These are phyloP conservation scores for Ziziphus jujuba DNA, from an alignment of 306 rosid species.

Conservation along the genomic window DNA sequence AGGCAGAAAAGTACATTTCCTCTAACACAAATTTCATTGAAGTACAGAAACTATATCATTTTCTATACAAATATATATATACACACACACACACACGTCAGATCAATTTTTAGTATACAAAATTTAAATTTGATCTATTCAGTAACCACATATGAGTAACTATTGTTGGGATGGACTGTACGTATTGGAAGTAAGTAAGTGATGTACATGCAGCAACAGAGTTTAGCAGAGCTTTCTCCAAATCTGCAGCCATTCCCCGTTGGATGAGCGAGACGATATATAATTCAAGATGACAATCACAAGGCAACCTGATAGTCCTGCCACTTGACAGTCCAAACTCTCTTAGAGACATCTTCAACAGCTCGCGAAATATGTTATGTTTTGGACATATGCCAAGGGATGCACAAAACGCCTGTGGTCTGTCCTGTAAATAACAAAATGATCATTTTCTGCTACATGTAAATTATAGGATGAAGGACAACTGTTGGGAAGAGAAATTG, in stretches of 20 bases:
- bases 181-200: too few species aligned
- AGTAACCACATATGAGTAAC: too few species aligned
- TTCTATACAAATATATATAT: too few species aligned
- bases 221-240: slow-evolving; percentile 4
- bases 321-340: slow-evolving; percentile 16
- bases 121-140: too few species aligned
- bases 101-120: too few species aligned
- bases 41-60: too few species aligned
- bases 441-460: slow-evolving; percentile 1
- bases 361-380: slow-evolving; percentile 7
- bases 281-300: neutral
- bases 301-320: slow-evolving; percentile 19
- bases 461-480: neutral
- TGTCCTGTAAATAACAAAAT: slow-evolving; percentile 22
- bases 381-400: slow-evolving; percentile 7
- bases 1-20: too few species aligned
- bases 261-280: neutral
- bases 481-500: slow-evolving; percentile 3
- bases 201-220: too few species aligned
- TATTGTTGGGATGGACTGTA: too few species aligned
- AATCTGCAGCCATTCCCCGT: neutral
- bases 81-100: too few species aligned
- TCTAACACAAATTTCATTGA: too few species aligned
- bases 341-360: slow-evolving; percentile 5
- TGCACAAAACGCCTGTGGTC: slow-evolving; percentile 20